Evolutionary conservation across 495 filamentous ascomycete species (phyloP), one percentile per base, ranked within the genome.

Genomic region (Aspergillus avenaceus): DNA sequence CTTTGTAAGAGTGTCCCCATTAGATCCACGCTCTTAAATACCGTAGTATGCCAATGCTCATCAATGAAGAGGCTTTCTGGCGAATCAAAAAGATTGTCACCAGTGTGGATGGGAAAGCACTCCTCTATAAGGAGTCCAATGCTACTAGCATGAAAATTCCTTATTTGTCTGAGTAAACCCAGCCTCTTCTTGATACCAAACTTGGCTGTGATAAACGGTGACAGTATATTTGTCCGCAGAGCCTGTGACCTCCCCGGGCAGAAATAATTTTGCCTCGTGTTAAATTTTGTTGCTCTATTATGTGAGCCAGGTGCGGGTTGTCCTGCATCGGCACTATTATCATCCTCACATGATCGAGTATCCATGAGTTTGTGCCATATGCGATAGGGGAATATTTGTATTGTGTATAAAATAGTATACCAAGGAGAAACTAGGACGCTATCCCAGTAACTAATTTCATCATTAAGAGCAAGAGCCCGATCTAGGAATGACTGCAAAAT

Each of bases 361-460:
- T 80, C 81, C 88, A 5, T 41, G 2, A 50, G 36, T 12, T 9
- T 50, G 19, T 66, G 62, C 79, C 84, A 91, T 19, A 93, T 58
- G 23, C 85, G 77, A 8, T 80, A 56, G 0, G 93, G 93, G 1
- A 83, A 86, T 2, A 84, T 95, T 61, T 98, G 93, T 7, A 93
- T 64, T 0, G 85, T 82, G 62, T 96, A 96, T 1, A 95, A 53
- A 18, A 80, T 82, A 45, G 84, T 87, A 54, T 83, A 83, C 47
- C 80, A 73, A 29, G 84, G 79, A 11, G 88, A 91, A 1, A 80
- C 77, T 34, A 93, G 66, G 1, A 96, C 77, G 47, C 90, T 83
- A 51, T 95, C 87, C 93, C 93, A 98, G 61, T 97, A 97, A 69
- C 82, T 86, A 29, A 95, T 85, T 59, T 97, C 89, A 34, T 93